These are phyloP conservation scores for Ophiobolus disseminans DNA, from an alignment of 2,329 filamentous ascomycete genomes.

Conservation along the genomic window DNA sequence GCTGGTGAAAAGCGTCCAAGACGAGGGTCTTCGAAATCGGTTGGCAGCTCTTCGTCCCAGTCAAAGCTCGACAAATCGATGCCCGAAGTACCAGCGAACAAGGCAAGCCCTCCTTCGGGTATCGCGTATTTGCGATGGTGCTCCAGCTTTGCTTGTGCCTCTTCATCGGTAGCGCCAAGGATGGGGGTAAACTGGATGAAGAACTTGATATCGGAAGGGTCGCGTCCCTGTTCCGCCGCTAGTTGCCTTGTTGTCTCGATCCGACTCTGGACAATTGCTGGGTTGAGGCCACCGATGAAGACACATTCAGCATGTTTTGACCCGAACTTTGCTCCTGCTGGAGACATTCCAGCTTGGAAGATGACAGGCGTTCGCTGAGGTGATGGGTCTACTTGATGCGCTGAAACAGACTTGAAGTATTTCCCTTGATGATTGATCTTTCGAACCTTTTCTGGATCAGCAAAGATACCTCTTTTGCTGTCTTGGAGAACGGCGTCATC, in stretches of 20 bases:
- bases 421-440: slow-evolving; percentile 3
- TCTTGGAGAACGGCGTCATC: slow-evolving; percentile 68
- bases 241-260: slow-evolving; percentile 66
- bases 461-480: slow-evolving; percentile 56
- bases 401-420: slow-evolving; percentile 56
- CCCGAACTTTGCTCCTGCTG: slow-evolving; percentile 68
- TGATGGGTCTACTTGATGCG: slow-evolving; percentile 70
- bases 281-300: slow-evolving; percentile 69
- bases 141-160: slow-evolving; percentile 66
- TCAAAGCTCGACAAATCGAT: slow-evolving; percentile 65
- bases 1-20: no score
- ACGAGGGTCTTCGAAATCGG: no score
- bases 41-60: slow-evolving; percentile 61
- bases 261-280: slow-evolving; percentile 64
- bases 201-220: slow-evolving; percentile 68
- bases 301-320: slow-evolving; percentile 73
- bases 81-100: slow-evolving; percentile 76
- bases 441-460: slow-evolving; percentile 1
- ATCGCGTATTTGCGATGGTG: slow-evolving; percentile 66
- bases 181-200: slow-evolving; percentile 70
- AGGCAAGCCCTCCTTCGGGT: slow-evolving; percentile 68
- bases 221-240: slow-evolving; percentile 61
- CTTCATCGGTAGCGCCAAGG: slow-evolving; percentile 68
- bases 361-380: slow-evolving; percentile 72
- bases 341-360: slow-evolving; percentile 71